These are phyloP conservation scores for Diddensiella santjacobensis DNA, from an alignment of 805 yeast species.

Conservation along the genomic window DNA sequence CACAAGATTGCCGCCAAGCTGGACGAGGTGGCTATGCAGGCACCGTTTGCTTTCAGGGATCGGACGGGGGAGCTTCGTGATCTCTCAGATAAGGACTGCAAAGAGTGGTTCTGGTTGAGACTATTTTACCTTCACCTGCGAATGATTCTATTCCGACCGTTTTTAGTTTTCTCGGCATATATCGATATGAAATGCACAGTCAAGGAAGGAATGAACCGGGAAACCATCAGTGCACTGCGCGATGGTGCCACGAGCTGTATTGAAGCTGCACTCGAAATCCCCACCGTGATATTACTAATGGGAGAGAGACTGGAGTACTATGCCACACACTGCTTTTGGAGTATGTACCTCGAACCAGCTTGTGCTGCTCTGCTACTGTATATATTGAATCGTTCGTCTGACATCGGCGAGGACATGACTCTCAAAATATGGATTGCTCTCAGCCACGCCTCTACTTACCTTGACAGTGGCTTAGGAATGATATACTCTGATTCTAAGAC, in stretches of 20 bases:
- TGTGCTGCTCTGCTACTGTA: slow-evolving; percentile 11
- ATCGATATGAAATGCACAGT: slow-evolving; percentile 1
- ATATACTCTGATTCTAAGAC: background rate
- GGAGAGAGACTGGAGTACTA: slow-evolving; percentile 9
- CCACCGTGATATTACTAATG: slow-evolving; percentile 13
- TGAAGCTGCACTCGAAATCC: slow-evolving; percentile 11
- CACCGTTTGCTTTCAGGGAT: slow-evolving; percentile 10
- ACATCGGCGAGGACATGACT: slow-evolving; percentile 10
- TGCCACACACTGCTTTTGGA: slow-evolving; percentile 8
- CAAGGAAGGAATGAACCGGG: background rate
- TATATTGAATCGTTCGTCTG: slow-evolving; percentile 3
- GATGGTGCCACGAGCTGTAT: slow-evolving; percentile 6
- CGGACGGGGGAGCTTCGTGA: slow-evolving; percentile 2
- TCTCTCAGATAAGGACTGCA: slow-evolving; percentile 13
- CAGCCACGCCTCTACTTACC: slow-evolving; percentile 11
- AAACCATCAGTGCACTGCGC: background rate
- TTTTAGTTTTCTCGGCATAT: slow-evolving; percentile 12
- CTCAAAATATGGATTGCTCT: slow-evolving; percentile 15
- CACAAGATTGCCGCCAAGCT: background rate
- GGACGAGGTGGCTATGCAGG: background rate
- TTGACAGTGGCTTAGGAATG: slow-evolving; percentile 11
- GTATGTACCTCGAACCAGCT: slow-evolving; percentile 12
- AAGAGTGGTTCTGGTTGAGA: slow-evolving; percentile 16
- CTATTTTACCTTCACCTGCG: slow-evolving; percentile 9
- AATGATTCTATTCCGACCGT: slow-evolving; percentile 12